phyloP scores from a whole-genome alignment of 495 filamentous ascomycete species.

The Penicillium samsonianum region DNA sequence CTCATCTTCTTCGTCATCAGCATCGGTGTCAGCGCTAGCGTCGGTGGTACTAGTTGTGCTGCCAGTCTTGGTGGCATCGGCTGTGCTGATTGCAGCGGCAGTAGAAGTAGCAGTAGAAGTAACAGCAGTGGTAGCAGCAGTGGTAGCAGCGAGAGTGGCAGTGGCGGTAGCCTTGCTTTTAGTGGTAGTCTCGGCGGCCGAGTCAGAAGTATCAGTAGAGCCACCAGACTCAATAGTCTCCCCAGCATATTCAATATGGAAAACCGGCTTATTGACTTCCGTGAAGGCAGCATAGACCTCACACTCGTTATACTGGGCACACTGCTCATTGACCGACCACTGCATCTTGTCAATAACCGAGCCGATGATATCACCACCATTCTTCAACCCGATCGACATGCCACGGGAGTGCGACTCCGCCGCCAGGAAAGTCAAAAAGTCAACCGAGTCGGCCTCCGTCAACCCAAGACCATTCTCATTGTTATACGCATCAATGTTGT shows the following conservation, averaged over 20 bases:
- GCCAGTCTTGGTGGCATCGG: not conserved
- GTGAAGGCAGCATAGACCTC: constrained; percentile 58
- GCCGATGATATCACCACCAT: constrained; percentile 60
- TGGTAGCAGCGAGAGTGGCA: not conserved
- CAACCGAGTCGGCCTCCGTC: constrained; percentile 54
- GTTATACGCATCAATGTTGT: constrained; percentile 70
- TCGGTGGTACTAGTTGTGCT: not conserved
- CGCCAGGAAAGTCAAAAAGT: constrained; percentile 62
- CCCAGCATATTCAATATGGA: constrained; percentile 72
- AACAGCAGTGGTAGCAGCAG: not conserved
- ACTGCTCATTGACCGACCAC: constrained; percentile 75
- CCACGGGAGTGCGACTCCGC: constrained; percentile 48
- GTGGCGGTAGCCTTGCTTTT: not conserved
- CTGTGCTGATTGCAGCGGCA: not conserved
- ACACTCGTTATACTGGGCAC: constrained; percentile 61
- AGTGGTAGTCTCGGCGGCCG: not conserved
- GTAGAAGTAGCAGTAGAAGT: not conserved
- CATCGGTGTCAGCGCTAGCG: not conserved
- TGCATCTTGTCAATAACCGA: constrained; percentile 58
- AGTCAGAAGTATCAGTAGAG: not conserved
- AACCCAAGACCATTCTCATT: constrained; percentile 58
- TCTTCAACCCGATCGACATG: constrained; percentile 67
- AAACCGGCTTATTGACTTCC: constrained; percentile 63
- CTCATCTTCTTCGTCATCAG: not conserved
- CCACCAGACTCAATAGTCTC: constrained; percentile 2